Evolutionary conservation across 2,329 filamentous ascomycete genomes (phyloP).

Genomic region (Verticillium tricorpus): DNA sequence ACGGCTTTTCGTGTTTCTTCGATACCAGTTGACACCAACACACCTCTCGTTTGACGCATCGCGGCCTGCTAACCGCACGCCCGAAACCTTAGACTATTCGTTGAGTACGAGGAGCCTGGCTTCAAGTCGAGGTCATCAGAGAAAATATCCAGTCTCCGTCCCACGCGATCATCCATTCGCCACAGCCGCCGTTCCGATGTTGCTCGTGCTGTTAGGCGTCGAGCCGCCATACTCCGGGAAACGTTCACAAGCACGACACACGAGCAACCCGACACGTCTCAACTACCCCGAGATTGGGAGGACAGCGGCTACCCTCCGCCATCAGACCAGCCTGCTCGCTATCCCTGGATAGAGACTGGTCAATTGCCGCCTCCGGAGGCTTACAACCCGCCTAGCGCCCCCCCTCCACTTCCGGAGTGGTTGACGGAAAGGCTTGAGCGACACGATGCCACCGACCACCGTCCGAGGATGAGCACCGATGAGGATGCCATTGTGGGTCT

Average conservation of each 20-base stretch:
- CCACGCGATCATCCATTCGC: constrained; percentile 35
- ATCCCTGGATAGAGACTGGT: constrained; percentile 14
- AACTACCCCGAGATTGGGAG: not conserved
- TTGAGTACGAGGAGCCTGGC: constrained; percentile 41
- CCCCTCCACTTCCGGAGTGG: not conserved
- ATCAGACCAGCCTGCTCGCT: constrained; percentile 6
- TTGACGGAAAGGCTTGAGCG: not conserved
- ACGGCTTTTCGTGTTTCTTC: not conserved
- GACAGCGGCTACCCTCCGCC: constrained; percentile 1
- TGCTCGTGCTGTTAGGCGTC: constrained; percentile 23
- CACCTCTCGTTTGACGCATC: not conserved
- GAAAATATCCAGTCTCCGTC: constrained; percentile 15
- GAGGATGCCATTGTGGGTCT: not conserved
- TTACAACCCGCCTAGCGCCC: constrained; percentile 1
- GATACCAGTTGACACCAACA: not conserved
- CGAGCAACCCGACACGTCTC: not conserved
- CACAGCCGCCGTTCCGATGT: constrained; percentile 26
- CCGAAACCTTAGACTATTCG: constrained; percentile 33
- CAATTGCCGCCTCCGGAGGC: constrained; percentile 12
- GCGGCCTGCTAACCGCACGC: not conserved
- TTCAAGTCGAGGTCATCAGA: constrained; percentile 28
- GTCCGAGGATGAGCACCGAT: not conserved
- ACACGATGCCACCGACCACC: not conserved
- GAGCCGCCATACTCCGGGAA: constrained; percentile 12
- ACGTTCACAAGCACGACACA: constrained; percentile 5